Base-by-base conservation (phyloP, 176 grass and related monocot genomes). In the Phoenix roebelenii region DNA sequence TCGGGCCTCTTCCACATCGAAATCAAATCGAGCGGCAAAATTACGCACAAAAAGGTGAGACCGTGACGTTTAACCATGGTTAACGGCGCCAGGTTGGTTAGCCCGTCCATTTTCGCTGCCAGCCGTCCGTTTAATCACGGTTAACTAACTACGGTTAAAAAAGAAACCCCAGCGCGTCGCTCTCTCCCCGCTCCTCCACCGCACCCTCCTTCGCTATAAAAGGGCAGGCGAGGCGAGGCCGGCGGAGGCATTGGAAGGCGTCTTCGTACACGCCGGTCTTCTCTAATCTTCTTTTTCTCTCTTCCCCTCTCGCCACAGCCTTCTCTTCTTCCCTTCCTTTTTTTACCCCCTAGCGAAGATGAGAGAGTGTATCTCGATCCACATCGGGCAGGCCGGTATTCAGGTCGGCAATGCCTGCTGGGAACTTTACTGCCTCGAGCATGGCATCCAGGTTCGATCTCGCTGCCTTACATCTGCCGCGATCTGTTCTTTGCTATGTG, bases 401-500 rank as follows among this genome's bases (percentile, higher is more conserved):
- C 90, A 95, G 76, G 86, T 95, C 52, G 85, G 90, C 15, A 89
- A 95, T 76, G 73, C 90, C 67, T 90, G 87, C 75, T 85, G 87
- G 87, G 87, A 90, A 52, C 82, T 90, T 53, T 90, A 90, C 82
- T 90, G 87, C 78, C 87, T 79, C 78, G 87, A 90, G 78, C 87
- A 90, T 51, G 82, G 79, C 30, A 95, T 95, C 76, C 85, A 89
- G 85, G 82, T 79, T 60, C 73, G 1, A 12, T 22, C 26, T 35
- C 35, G 35, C 39, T 26, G 17, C 17, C 67, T 18, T 50, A 63
- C 29, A 72, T 71, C 39, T 55, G 12, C 16, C 51, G 55, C 18
- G 44, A 7, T 18, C 35, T 54, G 22, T 24, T 29, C 18, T 71
- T 60, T 59, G 5, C 24, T 59, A 15, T 5, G 0, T 0, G 10